Conservation (phyloP, 345 rosid species). For the Crucihimalaya himalaica region DNA sequence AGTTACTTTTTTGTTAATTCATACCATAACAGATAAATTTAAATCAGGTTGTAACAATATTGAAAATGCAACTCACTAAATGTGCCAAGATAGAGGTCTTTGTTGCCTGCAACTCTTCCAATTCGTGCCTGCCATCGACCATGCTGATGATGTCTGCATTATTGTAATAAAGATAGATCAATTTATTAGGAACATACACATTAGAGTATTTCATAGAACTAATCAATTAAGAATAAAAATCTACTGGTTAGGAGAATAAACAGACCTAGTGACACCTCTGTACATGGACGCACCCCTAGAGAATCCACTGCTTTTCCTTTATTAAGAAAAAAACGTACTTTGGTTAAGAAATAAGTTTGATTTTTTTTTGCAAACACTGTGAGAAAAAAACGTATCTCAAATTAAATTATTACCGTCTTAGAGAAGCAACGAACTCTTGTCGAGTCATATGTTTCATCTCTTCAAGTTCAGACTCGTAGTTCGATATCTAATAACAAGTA, state of each 20-base stretch:
- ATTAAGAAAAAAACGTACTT: background rate
- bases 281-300: constrained; percentile 97
- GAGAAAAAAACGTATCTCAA: background rate
- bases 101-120: constrained; percentile 97
- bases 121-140: constrained; percentile 99
- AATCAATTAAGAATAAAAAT: background rate
- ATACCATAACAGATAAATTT: background rate
- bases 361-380: background rate
- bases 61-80: constrained; percentile 60
- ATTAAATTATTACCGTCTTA: constrained; percentile 58
- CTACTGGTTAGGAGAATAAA: background rate
- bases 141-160: constrained; percentile 89
- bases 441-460: constrained; percentile 94
- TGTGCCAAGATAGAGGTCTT: constrained; percentile 97
- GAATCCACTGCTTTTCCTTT: constrained; percentile 95
- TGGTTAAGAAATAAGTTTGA: background rate
- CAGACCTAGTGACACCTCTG: constrained; percentile 92
- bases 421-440: constrained; percentile 95
- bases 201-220: background rate
- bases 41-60: background rate
- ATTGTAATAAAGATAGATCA: background rate
- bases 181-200: background rate
- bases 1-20: background rate
- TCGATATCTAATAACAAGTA: constrained; percentile 47
- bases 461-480: constrained; percentile 81